Percentiles rank a stretch among this genome's conserved stretches.
phyloP scores from a whole-genome alignment of 148 eudicot genomes.

The Camellia lanceoleosa region DNA sequence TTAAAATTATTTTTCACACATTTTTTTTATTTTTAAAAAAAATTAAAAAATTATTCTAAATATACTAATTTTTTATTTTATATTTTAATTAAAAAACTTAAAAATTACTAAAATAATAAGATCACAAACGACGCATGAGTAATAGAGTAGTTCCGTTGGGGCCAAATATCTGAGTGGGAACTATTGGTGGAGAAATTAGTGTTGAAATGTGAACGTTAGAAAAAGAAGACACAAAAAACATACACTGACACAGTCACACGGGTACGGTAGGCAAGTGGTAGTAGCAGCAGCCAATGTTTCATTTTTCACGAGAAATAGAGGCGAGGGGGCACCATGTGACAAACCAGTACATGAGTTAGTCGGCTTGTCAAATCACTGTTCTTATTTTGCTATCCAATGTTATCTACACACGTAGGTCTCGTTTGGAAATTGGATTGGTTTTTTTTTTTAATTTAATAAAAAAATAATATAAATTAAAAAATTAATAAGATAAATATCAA shows the following conservation, averaged over 20 bases:
- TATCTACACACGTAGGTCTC: too few relatives aligned
- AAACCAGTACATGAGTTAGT: conserved; percentile 22
- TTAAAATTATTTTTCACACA: too few relatives aligned
- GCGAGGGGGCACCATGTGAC: conserved; percentile 19
- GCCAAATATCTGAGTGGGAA: too few relatives aligned
- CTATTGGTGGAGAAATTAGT: background rate
- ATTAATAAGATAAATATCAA: too few relatives aligned
- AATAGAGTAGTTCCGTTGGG: too few relatives aligned
- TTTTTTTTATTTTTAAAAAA: too few relatives aligned
- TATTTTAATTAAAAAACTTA: too few relatives aligned
- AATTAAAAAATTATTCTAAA: too few relatives aligned
- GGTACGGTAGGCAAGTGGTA: background rate
- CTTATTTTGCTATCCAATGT: background rate
- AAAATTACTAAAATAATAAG: too few relatives aligned
- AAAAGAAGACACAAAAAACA: background rate
- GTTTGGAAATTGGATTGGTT: background rate
- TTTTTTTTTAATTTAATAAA: background rate
- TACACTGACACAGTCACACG: background rate
- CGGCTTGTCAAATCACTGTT: conserved; percentile 34
- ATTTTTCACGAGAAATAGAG: conserved; percentile 11
- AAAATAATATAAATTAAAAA: too few relatives aligned
- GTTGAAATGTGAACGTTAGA: background rate
- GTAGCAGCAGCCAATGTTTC: background rate
- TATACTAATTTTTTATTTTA: too few relatives aligned
- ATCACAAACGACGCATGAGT: too few relatives aligned